phyloP scores from a whole-genome alignment of 257 asterid species.

The Sherardia arvensis region DNA sequence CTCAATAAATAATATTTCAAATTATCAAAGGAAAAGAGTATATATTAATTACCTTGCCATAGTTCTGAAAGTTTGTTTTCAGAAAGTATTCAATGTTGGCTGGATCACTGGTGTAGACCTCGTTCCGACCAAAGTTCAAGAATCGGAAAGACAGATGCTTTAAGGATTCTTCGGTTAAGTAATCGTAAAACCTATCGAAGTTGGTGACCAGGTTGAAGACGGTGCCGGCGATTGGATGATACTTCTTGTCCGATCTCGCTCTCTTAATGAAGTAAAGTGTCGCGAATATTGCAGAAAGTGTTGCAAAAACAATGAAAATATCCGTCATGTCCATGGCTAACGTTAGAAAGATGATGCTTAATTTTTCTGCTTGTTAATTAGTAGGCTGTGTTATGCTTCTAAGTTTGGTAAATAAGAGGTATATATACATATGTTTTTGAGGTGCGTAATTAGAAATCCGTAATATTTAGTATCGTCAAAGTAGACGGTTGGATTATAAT shows the following conservation, averaged over 20 bases:
- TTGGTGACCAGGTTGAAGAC: conserved; percentile 34
- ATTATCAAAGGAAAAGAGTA: neutral
- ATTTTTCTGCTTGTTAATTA: too few relatives aligned
- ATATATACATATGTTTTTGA: too few relatives aligned
- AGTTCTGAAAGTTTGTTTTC: conserved; percentile 48
- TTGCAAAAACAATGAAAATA: conserved; percentile 4
- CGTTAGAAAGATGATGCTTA: neutral
- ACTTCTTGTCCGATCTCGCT: neutral
- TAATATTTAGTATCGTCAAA: too few relatives aligned
- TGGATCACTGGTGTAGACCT: conserved; percentile 55
- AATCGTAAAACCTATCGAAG: conserved; percentile 32
- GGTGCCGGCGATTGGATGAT: conserved; percentile 39
- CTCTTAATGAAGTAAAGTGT: conserved; percentile 13
- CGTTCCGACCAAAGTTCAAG: conserved; percentile 27
- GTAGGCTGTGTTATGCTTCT: too few relatives aligned
- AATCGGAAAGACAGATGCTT: conserved; percentile 43
- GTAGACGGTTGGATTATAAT: too few relatives aligned
- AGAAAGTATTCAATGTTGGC: conserved; percentile 53
- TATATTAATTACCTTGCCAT: conserved; percentile 64
- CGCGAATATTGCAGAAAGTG: conserved; percentile 13
- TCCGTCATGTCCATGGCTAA: conserved; percentile 11
- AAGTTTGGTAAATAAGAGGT: too few relatives aligned
- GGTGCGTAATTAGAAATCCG: too few relatives aligned
- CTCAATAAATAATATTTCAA: too few relatives aligned
- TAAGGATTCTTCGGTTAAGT: conserved; percentile 33